Evolutionary conservation across 495 filamentous ascomycete species (phyloP), one percentile per base, ranked within the genome.

Genomic region (Penicillium taxi): DNA sequence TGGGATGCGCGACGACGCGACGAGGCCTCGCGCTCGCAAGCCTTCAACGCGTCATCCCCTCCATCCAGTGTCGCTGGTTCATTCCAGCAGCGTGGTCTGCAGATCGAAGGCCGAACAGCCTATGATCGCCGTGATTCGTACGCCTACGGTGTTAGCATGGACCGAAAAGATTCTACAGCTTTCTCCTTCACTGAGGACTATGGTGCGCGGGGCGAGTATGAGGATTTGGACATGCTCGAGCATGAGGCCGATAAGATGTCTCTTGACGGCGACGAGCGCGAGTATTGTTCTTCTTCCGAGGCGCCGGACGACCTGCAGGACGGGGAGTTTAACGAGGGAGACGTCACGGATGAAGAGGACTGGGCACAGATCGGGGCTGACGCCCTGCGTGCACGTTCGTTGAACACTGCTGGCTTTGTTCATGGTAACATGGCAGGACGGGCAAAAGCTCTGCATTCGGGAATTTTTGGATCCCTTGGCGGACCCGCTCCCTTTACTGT

Each of bases 191-290:
- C 35, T 12, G 76, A 80, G 35, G 73, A 73, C 56, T 79, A 64
- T 44, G 56, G 63, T 37, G 49, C 56, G 17, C 55, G 55, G 8
- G 34, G 23, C 32, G 57, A 60, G 13, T 39, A 39, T 9, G 37
- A 39, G 21, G 80, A 80, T 52, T 61, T 72, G 46, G 72, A 64
- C 56, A 84, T 85, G 79, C 70, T 78, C 46, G 84, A 91, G 58
- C 69, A 90, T 48, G 88, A 93, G 55, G 90, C 84, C 26, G 91
- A 96, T 63, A 90, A 87, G 66, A 96, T 96, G 89, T 96, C 89
- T 32, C 71, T 95, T 34, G 86, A 90, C 46, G 86, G 84, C 32
- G 17, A 28, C 26, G 53, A 41, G 9, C 45, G 28, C 24, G 77
- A 70, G 25, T 82, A 81, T 40, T 80, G 76, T 24, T 84, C 84